Conservation (phyloP, 352 stramenopile genomes). For the Phytophthora agathidicida region DNA sequence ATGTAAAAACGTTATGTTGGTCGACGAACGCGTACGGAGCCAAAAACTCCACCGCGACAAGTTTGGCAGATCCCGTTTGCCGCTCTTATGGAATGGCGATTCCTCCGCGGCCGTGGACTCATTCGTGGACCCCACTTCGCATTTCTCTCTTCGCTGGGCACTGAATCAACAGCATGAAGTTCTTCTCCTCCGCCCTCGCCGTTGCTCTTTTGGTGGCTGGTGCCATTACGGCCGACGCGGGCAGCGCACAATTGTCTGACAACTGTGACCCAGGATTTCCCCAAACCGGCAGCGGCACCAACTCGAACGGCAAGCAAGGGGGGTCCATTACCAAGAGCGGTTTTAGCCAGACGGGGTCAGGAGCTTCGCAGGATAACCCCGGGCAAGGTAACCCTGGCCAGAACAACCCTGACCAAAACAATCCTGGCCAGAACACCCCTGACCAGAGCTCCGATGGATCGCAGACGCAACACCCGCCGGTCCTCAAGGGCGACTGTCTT, state of each 20-base stretch:
- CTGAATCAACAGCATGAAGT: conserved; percentile 7
- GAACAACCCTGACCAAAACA: background rate
- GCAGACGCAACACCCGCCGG: conserved; percentile 1
- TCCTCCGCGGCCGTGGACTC: no score
- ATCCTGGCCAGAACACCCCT: conserved; percentile 4
- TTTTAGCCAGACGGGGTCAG: background rate
- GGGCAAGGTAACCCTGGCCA: background rate
- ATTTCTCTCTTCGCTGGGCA: background rate
- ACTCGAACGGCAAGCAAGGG: conserved; percentile 11
- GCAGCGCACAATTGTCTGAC: background rate
- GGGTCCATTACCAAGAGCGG: background rate
- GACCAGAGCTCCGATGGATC: conserved; percentile 15
- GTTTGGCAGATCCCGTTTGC: conserved; percentile 4
- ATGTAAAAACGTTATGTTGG: no score
- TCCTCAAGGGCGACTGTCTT: conserved; percentile 22
- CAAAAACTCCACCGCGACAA: no score
- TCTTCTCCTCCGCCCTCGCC: conserved; percentile 11
- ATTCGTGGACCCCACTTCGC: no score
- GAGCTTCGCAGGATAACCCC: background rate
- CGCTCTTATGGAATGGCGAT: conserved; percentile 3
- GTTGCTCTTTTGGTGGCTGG: conserved; percentile 6
- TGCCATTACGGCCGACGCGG: conserved; percentile 4
- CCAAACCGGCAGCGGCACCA: background rate
- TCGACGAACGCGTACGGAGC: no score
- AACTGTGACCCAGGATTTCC: conserved; percentile 13